Evolutionary conservation across 805 yeast species (phyloP), one percentile per base, ranked within the genome.

Genomic region (Phaffomyces antillensis): DNA sequence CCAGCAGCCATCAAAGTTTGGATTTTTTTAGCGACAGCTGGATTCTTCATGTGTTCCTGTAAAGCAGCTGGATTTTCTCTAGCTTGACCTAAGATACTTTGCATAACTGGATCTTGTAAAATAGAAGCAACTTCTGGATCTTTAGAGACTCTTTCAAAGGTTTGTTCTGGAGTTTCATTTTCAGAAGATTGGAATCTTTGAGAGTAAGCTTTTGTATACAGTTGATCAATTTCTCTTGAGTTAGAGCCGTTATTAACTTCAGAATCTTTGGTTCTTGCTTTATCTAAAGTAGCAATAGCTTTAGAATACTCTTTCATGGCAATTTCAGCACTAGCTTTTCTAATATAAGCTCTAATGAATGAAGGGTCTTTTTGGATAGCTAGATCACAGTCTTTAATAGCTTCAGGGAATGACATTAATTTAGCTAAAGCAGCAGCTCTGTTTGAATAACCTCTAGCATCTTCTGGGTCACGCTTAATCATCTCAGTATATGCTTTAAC

Each of bases 371-470:
- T 79, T 62, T 77, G 79, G 57, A 93, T 86, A 33, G 99, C 99
- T 47, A 69, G 64, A 60, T 91, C 86, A 72, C 97, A 89, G 68
- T 93, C 99, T 57, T 77, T 76, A 46, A 93, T 83, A 16, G 96
- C 97, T 55, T 91, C 98, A 17, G 97, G 97, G 85, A 91, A 93
- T 12, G 96, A 87, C 86, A 91, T 79, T 55, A 93, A 77, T 68
- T 93, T 93, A 39, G 96, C 83, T 62, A 85, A 77, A 2, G 96
- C 96, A 35, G 99, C 99, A 43, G 99, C 99, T 69, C 99, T 85
- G 72, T 93, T 93, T 32, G 96, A 89, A 67, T 89, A 93, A 46
- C 97, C 98, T 66, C 96, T 81, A 23, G 95, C 95, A 66, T 93
- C 98, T 45, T 80, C 80, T 46, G 99, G 99, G n/a, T 90, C 89